Evolutionary conservation across 352 stramenopile genomes (phyloP), one percentile per base, ranked within the genome.

Genomic region (Pythium scleroteichum): DNA sequence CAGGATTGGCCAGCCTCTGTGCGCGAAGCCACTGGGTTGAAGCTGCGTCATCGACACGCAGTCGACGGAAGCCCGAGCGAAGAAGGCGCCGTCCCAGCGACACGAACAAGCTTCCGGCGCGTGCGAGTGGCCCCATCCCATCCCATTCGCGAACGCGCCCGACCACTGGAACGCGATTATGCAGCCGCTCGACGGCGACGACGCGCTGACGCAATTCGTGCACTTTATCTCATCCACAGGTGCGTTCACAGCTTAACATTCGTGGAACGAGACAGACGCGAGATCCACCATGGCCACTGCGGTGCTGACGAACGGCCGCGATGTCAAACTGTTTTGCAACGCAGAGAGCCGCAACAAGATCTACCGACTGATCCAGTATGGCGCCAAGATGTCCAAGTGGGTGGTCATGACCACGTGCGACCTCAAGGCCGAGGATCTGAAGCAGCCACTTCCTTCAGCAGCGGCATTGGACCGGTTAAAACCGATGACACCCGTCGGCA

Each of bases 311-410:
- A 13, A n/a, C 26, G 17, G 27, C 39, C 23, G 26, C 26, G 27
- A 44, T 52, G 42, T 32, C 9, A 22, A 47, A 27, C 55, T 52
- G 10, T 53, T 58, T 13, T 61, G 26, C 42, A 22, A 66, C 40
- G 41, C 44, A 88, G 79, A 87, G 49, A 80, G 71, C 42, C 79
- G 79, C 22, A 87, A 76, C 46, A 85, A 85, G 49, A 52, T 85
- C 47, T 87, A 85, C 54, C 75, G 79, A 20, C 55, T 89, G 48
- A 60, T 85, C 53, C 76, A 89, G 68, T 89, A 89, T 53, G 59
- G 75, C 38, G 71, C 76, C 49, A 89, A 89, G 63, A 70, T 78
- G 45, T 55, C 65, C 24, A 81, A 79, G 45, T 82, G 75, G 67
- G 35, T 61, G 13, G 51, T 88, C 38, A 64, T 77, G 47, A 58